Percentiles rank a stretch among this genome's conserved stretches.
These are phyloP conservation scores for Diospyros lotus DNA, from an alignment of 148 eudicot species.

Conservation along the genomic window DNA sequence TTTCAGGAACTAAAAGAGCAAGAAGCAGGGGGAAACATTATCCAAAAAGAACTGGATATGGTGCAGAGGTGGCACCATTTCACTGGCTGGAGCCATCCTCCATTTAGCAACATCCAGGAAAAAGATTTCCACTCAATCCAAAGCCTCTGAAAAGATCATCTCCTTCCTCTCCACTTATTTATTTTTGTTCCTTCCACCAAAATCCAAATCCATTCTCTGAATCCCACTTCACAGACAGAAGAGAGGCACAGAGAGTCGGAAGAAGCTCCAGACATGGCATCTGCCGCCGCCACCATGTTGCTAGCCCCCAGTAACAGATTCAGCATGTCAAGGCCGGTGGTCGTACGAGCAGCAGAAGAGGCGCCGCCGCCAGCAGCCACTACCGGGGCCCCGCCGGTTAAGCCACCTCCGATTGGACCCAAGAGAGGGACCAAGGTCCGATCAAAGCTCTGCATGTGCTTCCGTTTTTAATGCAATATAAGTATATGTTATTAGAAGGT, in stretches of 20 bases:
- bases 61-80: slow-evolving; percentile 29
- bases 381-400: slow-evolving; percentile 31
- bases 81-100: slow-evolving; percentile 28
- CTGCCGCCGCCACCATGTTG: slow-evolving; percentile 53
- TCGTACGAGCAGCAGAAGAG: slow-evolving; percentile 64
- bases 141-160: slow-evolving; percentile 8
- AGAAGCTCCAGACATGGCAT: slow-evolving; percentile 58
- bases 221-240: too few species aligned
- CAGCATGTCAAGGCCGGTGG: slow-evolving; percentile 28
- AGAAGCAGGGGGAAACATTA: slow-evolving; percentile 12
- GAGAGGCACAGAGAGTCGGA: background rate
- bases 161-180: background rate
- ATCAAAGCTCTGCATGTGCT: too few species aligned
- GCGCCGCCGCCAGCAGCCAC: slow-evolving; percentile 45
- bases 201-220: background rate
- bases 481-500: background rate
- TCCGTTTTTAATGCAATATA: background rate
- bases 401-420: slow-evolving; percentile 96
- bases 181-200: slow-evolving; percentile 1
- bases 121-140: slow-evolving; percentile 18
- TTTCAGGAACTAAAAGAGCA: too few species aligned
- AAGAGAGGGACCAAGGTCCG: slow-evolving; percentile 85
- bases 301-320: slow-evolving; percentile 37
- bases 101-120: slow-evolving; percentile 14
- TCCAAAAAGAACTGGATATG: slow-evolving; percentile 47